Conservation (phyloP, 257 asterid genomes). For the Cynanchum wilfordii region DNA sequence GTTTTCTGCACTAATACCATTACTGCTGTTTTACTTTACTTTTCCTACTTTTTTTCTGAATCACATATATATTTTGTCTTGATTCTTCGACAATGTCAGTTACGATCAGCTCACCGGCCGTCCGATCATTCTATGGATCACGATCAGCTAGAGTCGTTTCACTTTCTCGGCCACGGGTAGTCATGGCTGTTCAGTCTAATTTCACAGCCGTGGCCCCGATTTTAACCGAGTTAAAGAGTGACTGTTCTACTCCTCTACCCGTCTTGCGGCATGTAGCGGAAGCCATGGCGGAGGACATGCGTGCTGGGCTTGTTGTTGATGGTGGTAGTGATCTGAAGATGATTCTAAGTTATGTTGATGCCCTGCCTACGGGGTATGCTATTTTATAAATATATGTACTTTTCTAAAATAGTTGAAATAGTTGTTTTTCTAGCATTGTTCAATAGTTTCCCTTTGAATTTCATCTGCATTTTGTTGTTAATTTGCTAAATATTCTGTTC, state of each 20-base stretch:
- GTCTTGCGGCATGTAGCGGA: constrained; percentile 69
- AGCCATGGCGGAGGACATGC: constrained; percentile 70
- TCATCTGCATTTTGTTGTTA: background rate
- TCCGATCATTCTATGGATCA: constrained; percentile 31
- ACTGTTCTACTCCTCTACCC: constrained; percentile 70
- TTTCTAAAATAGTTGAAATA: background rate
- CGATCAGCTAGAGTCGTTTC: constrained; percentile 20
- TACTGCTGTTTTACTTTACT: background rate
- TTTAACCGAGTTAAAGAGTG: constrained; percentile 54
- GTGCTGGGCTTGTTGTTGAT: constrained; percentile 58
- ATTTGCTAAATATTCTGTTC: background rate
- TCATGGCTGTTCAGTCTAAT: constrained; percentile 41
- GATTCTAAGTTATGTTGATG: constrained; percentile 74
- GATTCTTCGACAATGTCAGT: constrained; percentile 48
- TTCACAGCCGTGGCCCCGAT: constrained; percentile 33
- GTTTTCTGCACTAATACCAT: constrained; percentile 9
- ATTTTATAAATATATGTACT: too few species aligned
- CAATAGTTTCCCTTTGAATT: background rate
- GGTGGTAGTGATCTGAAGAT: constrained; percentile 71
- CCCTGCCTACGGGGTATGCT: constrained; percentile 64
- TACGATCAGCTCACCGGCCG: constrained; percentile 33
- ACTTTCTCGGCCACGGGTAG: constrained; percentile 27
- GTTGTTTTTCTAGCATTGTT: background rate
- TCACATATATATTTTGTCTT: constrained; percentile 18
- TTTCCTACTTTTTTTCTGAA: constrained; percentile 10